A percentile compares a stretch with the other conserved stretches of the same genome.
These are phyloP conservation scores for Hamamelis virginiana DNA, from an alignment of 164 flowering plant species.

Conservation along the genomic window DNA sequence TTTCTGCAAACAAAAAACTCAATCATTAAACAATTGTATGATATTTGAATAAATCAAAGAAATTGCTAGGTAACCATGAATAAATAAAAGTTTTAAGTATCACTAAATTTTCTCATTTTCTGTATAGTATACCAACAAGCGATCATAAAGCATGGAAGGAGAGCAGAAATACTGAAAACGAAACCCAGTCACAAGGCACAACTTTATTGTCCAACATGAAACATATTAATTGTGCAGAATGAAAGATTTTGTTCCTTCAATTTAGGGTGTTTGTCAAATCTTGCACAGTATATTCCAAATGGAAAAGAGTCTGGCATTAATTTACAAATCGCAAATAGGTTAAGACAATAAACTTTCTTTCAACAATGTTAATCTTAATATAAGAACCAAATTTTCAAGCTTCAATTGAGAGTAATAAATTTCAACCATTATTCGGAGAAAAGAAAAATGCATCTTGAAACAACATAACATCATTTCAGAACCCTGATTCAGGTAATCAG, in stretches of 20 bases:
- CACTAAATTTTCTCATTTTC: neutral
- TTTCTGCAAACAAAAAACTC: constrained; percentile 61
- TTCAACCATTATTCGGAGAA: neutral
- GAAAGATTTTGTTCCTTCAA: neutral
- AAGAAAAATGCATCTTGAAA: neutral
- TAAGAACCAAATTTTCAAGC: neutral
- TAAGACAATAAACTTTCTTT: neutral
- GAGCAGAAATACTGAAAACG: neutral
- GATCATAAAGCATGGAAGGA: neutral
- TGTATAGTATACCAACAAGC: neutral
- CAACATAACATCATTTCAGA: no score
- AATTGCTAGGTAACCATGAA: neutral
- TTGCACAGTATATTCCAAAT: neutral
- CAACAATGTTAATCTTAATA: neutral
- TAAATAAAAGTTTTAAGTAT: neutral
- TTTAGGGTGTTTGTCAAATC: neutral
- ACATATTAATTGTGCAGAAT: neutral
- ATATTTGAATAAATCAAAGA: neutral
- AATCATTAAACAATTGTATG: constrained; percentile 16
- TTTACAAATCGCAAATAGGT: neutral
- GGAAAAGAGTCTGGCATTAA: neutral
- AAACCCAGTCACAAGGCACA: neutral
- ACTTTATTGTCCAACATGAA: neutral
- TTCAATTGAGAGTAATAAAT: neutral
- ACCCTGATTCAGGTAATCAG: no score